A percentile compares a stretch with the other conserved stretches of the same genome.
phyloP scores from a whole-genome alignment of 805 yeast genomes.

The Barnettozyma wickerhamii region DNA sequence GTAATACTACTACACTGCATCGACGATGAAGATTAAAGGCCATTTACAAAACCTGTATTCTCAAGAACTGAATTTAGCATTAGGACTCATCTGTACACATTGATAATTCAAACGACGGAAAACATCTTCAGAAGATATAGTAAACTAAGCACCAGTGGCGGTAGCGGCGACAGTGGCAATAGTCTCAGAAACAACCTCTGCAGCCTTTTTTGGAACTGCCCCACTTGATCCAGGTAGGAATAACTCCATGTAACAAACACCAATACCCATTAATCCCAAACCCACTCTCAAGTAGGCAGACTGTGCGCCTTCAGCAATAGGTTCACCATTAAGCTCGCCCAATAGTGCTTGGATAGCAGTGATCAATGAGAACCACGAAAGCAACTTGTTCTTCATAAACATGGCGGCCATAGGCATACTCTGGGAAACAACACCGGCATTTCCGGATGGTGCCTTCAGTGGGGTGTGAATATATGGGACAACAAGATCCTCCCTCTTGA shows the following conservation, averaged over 20 bases:
- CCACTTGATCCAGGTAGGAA: constrained; percentile 25
- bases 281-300: constrained; percentile 27
- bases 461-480: constrained; percentile 43
- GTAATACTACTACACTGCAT: too few species aligned
- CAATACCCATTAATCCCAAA: constrained; percentile 42
- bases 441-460: constrained; percentile 42
- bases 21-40: too few species aligned
- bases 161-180: constrained; percentile 18
- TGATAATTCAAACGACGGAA: too few species aligned
- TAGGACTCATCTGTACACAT: too few species aligned
- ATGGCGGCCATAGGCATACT: constrained; percentile 67
- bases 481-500: constrained; percentile 33
- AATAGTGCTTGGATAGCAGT: constrained; percentile 40
- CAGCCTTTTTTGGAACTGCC: constrained; percentile 24
- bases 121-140: too few species aligned
- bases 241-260: constrained; percentile 52
- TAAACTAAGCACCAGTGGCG: constrained; percentile 11
- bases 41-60: too few species aligned
- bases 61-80: not conserved
- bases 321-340: constrained; percentile 23
- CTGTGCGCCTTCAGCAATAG: constrained; percentile 33
- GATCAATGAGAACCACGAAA: constrained; percentile 52
- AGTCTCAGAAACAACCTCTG: constrained; percentile 20
- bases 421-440: constrained; percentile 45
- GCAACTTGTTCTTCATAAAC: constrained; percentile 50